phyloP scores from a whole-genome alignment of 2,329 filamentous ascomycete genomes.

The Sporothrix pallida region DNA sequence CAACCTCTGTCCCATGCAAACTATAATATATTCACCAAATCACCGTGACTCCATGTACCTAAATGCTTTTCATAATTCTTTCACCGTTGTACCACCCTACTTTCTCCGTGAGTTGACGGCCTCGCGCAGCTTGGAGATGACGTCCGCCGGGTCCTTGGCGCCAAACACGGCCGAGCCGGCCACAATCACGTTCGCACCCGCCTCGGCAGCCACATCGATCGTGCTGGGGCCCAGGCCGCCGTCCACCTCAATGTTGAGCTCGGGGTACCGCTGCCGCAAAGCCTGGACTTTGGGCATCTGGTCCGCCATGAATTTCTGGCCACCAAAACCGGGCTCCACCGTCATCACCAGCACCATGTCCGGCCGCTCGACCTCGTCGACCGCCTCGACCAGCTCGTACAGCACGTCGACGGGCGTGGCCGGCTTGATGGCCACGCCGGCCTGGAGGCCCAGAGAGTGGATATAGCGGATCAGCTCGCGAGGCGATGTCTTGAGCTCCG shows the following conservation, averaged over 20 bases:
- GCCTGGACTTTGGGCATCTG: constrained; percentile 92
- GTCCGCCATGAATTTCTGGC: constrained; percentile 97
- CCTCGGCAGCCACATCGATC: constrained; percentile 91
- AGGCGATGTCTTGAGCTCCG: constrained; percentile 67
- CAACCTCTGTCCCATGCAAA: neutral
- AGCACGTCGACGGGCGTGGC: constrained; percentile 88
- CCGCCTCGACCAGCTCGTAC: constrained; percentile 82
- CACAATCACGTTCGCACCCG: constrained; percentile 97
- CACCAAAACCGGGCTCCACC: constrained; percentile 94
- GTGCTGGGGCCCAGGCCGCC: constrained; percentile 87
- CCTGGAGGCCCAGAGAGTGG: constrained; percentile 84
- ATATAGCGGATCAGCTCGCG: constrained; percentile 88
- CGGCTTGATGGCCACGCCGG: constrained; percentile 95
- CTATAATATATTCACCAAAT: neutral
- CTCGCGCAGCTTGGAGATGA: constrained; percentile 80
- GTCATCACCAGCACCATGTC: constrained; percentile 99
- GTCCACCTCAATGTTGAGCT: constrained; percentile 94
- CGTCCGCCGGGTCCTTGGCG: constrained; percentile 82
- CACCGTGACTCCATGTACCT: neutral
- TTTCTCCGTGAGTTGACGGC: constrained; percentile 70
- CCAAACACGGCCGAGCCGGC: constrained; percentile 96
- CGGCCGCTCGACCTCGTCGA: constrained; percentile 75
- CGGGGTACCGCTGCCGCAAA: constrained; percentile 81
- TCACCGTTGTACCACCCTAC: constrained; percentile 45
- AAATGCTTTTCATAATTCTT: neutral